Percentiles rank a stretch among this genome's conserved stretches.
These are phyloP conservation scores for Fusarium dimerum DNA, from an alignment of 2,329 filamentous ascomycete genomes.

Conservation along the genomic window DNA sequence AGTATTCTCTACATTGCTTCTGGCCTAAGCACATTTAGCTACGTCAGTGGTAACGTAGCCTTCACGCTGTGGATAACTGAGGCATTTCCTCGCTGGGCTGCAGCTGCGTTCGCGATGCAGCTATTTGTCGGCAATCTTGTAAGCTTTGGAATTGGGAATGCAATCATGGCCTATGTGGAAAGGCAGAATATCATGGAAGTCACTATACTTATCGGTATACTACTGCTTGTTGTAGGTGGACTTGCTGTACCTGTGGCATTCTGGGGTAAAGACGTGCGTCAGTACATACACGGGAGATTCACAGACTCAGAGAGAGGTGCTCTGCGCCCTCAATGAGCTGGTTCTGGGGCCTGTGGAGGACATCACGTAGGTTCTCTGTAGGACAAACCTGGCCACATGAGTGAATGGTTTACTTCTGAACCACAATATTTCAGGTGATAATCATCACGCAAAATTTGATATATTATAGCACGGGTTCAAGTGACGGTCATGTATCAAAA, in stretches of 20 bases:
- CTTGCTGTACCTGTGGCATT: slow-evolving; percentile 21
- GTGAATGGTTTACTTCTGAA: too few species aligned
- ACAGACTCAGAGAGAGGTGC: slow-evolving; percentile 19
- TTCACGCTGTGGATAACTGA: slow-evolving; percentile 22
- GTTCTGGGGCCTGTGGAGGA: background rate
- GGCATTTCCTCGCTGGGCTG: slow-evolving; percentile 17
- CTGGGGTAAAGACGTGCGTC: slow-evolving; percentile 17
- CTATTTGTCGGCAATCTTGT: slow-evolving; percentile 12
- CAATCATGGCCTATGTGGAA: slow-evolving; percentile 4
- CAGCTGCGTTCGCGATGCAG: slow-evolving; percentile 13
- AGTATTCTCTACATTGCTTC: slow-evolving; percentile 12
- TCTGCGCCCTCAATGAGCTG: slow-evolving; percentile 14
- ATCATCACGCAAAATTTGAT: too few species aligned
- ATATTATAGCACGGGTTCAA: too few species aligned
- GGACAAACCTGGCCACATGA: too few species aligned
- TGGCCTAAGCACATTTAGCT: slow-evolving; percentile 12
- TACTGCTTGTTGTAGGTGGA: slow-evolving; percentile 7
- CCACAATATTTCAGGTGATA: too few species aligned
- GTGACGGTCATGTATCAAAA: too few species aligned
- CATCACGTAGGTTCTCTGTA: too few species aligned
- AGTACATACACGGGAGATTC: slow-evolving; percentile 23
- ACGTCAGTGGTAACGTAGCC: slow-evolving; percentile 14
- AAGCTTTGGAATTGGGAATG: slow-evolving; percentile 13
- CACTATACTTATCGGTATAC: slow-evolving; percentile 7
- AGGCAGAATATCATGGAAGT: slow-evolving; percentile 1